These are phyloP conservation scores for Candida montana DNA, from an alignment of 805 yeast species.

Conservation along the genomic window DNA sequence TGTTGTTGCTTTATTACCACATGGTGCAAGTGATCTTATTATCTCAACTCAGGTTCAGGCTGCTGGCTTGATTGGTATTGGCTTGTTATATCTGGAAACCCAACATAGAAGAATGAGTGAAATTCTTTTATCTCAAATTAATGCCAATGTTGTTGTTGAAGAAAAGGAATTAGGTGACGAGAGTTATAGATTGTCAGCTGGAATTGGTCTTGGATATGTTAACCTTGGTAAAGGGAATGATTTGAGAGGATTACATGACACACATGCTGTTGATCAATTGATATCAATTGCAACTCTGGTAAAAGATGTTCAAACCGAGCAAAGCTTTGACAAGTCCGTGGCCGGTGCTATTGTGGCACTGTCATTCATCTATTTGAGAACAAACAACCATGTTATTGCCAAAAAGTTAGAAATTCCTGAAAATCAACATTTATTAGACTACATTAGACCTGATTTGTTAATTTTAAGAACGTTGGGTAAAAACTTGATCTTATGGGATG, in stretches of 20 bases:
- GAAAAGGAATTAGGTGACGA: slow-evolving; percentile 60
- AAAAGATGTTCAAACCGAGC: slow-evolving; percentile 57
- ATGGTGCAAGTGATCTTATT: slow-evolving; percentile 84
- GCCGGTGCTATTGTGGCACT: slow-evolving; percentile 76
- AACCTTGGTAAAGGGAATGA: slow-evolving; percentile 73
- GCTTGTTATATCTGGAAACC: slow-evolving; percentile 70
- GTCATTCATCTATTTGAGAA: slow-evolving; percentile 65
- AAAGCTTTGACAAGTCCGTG: slow-evolving; percentile 55
- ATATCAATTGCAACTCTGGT: slow-evolving; percentile 52
- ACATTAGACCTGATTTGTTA: slow-evolving; percentile 73
- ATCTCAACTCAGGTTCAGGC: slow-evolving; percentile 81
- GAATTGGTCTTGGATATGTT: slow-evolving; percentile 79
- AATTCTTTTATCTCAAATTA: slow-evolving; percentile 64
- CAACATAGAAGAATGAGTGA: slow-evolving; percentile 87
- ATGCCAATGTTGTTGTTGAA: slow-evolving; percentile 45
- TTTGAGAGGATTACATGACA: slow-evolving; percentile 53
- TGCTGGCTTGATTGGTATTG: slow-evolving; percentile 88
- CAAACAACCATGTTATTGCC: slow-evolving; percentile 57
- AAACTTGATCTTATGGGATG: slow-evolving; percentile 22
- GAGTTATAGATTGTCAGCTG: slow-evolving; percentile 82
- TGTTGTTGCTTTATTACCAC: slow-evolving; percentile 84
- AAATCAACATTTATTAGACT: slow-evolving; percentile 51
- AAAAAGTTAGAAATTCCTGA: slow-evolving; percentile 54
- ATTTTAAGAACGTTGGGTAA: slow-evolving; percentile 54
- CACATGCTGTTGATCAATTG: slow-evolving; percentile 57